Conservation (phyloP, 2,329 filamentous ascomycete species). For the Alternaria brassicae region DNA sequence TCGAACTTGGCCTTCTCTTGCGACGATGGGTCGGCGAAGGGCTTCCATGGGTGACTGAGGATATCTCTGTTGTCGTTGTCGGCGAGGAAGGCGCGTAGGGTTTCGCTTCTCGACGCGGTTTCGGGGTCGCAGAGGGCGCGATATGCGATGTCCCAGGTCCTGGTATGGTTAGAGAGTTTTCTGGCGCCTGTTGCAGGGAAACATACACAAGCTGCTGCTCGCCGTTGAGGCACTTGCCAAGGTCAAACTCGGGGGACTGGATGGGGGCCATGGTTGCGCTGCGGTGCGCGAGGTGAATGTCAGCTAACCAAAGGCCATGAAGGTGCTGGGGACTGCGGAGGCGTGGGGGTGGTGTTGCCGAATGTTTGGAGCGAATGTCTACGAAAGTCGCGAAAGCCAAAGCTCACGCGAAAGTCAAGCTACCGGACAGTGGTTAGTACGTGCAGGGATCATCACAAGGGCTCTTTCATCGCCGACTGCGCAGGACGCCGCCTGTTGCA, state of each 20-base stretch:
- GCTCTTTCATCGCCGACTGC: constrained; percentile 2
- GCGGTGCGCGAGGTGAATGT: constrained; percentile 37
- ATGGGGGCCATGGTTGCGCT: constrained; percentile 49
- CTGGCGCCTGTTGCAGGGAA: constrained; percentile 16
- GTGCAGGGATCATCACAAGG: constrained; percentile 18
- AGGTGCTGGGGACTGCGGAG: constrained; percentile 19
- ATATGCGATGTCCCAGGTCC: constrained; percentile 65
- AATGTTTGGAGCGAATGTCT: constrained; percentile 35
- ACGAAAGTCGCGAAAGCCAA: constrained; percentile 23
- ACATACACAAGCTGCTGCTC: constrained; percentile 81
- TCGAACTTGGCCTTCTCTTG: constrained; percentile 77
- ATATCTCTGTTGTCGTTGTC: constrained; percentile 72
- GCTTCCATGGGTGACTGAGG: constrained; percentile 71
- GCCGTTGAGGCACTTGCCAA: constrained; percentile 84
- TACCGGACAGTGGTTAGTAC: too few relatives aligned
- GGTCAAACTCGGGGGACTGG: constrained; percentile 65
- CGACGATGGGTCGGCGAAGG: constrained; percentile 69
- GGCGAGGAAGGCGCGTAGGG: constrained; percentile 71
- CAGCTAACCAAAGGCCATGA: constrained; percentile 46
- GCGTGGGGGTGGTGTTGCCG: constrained; percentile 23
- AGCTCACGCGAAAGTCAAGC: constrained; percentile 26
- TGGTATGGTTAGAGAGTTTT: constrained; percentile 55
- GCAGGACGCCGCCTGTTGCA: background rate
- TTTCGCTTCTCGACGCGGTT: constrained; percentile 45
- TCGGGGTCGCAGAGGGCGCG: constrained; percentile 61